Evolutionary conservation across 2,329 filamentous ascomycete genomes (phyloP).

Genomic region (Aspergillus fischeri): DNA sequence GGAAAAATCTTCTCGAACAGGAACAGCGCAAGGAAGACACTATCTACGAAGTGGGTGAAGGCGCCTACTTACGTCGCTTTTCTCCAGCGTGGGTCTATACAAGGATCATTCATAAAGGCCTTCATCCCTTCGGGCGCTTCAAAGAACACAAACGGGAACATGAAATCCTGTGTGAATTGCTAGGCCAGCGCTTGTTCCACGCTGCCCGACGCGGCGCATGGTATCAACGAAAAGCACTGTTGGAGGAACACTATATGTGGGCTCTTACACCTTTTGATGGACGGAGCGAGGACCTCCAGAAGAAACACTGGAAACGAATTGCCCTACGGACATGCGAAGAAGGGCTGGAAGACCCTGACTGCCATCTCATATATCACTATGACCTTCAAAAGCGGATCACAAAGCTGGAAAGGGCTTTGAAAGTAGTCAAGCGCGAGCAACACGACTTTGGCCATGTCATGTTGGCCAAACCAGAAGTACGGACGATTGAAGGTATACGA

Average conservation of each 20-base stretch:
- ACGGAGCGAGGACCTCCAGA: conserved; percentile 57
- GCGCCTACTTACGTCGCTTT: conserved; percentile 82
- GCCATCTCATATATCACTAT: conserved; percentile 89
- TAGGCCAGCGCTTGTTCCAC: conserved; percentile 80
- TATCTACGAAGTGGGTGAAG: conserved; percentile 77
- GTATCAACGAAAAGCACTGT: conserved; percentile 90
- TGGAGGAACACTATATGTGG: conserved; percentile 95
- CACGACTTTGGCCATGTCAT: conserved; percentile 89
- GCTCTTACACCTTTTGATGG: conserved; percentile 49
- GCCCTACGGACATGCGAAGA: conserved; percentile 78
- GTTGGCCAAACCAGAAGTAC: conserved; percentile 69
- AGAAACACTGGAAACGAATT: conserved; percentile 75
- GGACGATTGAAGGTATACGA: conserved; percentile 72
- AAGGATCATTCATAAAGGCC: conserved; percentile 83
- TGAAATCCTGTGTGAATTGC: conserved; percentile 66
- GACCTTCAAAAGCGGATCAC: conserved; percentile 90
- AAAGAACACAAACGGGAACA: conserved; percentile 79
- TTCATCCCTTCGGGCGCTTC: conserved; percentile 71
- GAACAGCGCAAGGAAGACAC: conserved; percentile 74
- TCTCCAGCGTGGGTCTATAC: conserved; percentile 93
- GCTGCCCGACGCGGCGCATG: conserved; percentile 78
- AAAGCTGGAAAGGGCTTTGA: conserved; percentile 82
- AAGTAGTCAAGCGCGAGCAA: conserved; percentile 77
- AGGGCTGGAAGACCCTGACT: conserved; percentile 80
- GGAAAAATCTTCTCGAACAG: conserved; percentile 67